These are phyloP conservation scores for Nannizziopsis arthrosporioides DNA, from an alignment of 2,329 filamentous ascomycete genomes.

Conservation along the genomic window DNA sequence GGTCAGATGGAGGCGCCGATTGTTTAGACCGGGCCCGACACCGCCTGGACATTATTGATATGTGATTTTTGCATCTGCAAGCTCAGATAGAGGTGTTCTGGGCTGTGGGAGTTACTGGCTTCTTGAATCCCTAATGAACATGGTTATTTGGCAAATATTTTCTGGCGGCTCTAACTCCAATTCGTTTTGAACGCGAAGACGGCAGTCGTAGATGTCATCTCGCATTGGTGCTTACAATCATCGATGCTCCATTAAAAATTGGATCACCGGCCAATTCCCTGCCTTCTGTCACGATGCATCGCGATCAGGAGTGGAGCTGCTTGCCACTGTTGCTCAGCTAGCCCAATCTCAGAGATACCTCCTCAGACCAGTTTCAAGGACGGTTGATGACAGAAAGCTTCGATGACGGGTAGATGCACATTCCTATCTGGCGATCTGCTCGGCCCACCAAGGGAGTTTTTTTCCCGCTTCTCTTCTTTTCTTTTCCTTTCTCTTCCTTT, in stretches of 20 bases:
- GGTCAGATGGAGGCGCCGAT: not conserved
- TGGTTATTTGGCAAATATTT: not conserved
- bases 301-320: too few relatives aligned
- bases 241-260: too few relatives aligned
- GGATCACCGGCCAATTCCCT: too few relatives aligned
- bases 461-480: not conserved
- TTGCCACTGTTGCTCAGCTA: too few relatives aligned
- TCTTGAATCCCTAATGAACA: not conserved
- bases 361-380: not conserved
- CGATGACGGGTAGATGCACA: conserved; percentile 1
- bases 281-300: too few relatives aligned
- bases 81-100: conserved; percentile 5
- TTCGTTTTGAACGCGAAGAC: too few relatives aligned
- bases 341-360: too few relatives aligned
- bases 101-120: conserved; percentile 1
- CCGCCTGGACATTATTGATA: not conserved
- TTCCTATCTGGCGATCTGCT: not conserved
- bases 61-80: conserved; percentile 4
- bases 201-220: too few relatives aligned
- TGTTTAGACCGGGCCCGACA: not conserved
- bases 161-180: not conserved
- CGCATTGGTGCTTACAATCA: too few relatives aligned
- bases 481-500: conserved; percentile 9
- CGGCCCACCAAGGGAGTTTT: not conserved
- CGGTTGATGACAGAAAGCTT: not conserved